Conservation (phyloP, 768 basidiomycete species). For the Zangia roseola region DNA sequence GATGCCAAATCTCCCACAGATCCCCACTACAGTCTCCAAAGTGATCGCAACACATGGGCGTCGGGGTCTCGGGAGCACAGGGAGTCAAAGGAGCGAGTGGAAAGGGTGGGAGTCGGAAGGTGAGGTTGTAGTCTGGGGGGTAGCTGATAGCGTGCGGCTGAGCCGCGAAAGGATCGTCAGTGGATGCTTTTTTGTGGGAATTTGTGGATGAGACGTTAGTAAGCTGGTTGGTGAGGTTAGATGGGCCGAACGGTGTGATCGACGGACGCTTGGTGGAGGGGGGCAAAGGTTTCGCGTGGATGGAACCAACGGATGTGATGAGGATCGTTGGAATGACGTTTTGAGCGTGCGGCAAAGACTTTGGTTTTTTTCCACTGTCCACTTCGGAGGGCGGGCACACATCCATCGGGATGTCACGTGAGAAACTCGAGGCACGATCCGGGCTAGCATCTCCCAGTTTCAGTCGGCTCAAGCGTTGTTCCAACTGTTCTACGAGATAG, state of each 20-base stretch:
- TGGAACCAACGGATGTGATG: conserved; percentile 26
- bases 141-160: background rate
- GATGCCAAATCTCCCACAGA: conserved; percentile 26
- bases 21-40: conserved; percentile 23
- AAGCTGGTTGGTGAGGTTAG: conserved; percentile 6
- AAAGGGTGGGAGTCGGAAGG: conserved; percentile 17
- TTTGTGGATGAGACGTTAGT: conserved; percentile 1
- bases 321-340: conserved; percentile 21
- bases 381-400: background rate
- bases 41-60: conserved; percentile 25
- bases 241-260: conserved; percentile 13
- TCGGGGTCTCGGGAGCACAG: conserved; percentile 25
- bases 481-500: conserved; percentile 21
- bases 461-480: conserved; percentile 19
- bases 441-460: conserved; percentile 14
- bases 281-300: conserved; percentile 21
- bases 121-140: background rate
- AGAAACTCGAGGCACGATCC: background rate
- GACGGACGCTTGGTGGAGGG: conserved; percentile 8
- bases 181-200: background rate
- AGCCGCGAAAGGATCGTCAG: conserved; percentile 19
- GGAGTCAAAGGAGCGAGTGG: background rate
- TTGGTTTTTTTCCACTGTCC: background rate
- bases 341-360: background rate
- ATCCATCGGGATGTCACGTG: conserved; percentile 9